Base-by-base conservation (phyloP, 805 yeast genomes). In the Candida dajiaensis region DNA sequence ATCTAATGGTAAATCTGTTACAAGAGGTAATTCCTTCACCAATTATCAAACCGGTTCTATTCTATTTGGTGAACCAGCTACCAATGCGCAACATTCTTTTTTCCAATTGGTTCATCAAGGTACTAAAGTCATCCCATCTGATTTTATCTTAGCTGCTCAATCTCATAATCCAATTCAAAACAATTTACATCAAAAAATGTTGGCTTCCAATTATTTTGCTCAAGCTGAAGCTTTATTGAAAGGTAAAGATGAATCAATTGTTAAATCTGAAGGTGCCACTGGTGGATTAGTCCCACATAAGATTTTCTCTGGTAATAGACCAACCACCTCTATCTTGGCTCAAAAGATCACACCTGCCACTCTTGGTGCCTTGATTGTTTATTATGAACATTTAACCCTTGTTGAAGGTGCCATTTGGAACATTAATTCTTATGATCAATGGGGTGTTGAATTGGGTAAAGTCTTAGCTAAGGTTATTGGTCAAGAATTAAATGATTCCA, bases 391-490 rank as follows among this genome's bases (percentile, higher is more conserved):
- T 68, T 80, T 89, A 50, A 92, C 98, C 38, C 94, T 94, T 73
- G 90, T 90, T 49, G 99, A 94, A 75, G 99, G 99, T 73, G 99
- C 99, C 48, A 73, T 94, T 64, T 92, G 99, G 99, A 94, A 95
- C 80, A 90, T 94, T 76, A 94, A 94, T 83, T 92, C 98, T 18
- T 94, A 89, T 67, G 99, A 94, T 76, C 99, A 94, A 77, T 94
- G 98, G 96, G 99, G 99, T 72, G 99, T 94, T 63, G 99, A 94
- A 76, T 85, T 94, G 61, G 99, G 99, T 69, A 94, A 94, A 76
- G 95, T 85, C 45, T 81, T 94, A 66, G 99, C 99, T 65, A 94
- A 94, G 83, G 94, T 78, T 49, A 92, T 94, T 63, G 92, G 95
- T 61, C 78, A 78, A 61, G 97, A 94, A 73, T 81, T 94, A 65